phyloP scores from a whole-genome alignment of 495 filamentous ascomycete genomes.

The Daldinia vernicosa region DNA sequence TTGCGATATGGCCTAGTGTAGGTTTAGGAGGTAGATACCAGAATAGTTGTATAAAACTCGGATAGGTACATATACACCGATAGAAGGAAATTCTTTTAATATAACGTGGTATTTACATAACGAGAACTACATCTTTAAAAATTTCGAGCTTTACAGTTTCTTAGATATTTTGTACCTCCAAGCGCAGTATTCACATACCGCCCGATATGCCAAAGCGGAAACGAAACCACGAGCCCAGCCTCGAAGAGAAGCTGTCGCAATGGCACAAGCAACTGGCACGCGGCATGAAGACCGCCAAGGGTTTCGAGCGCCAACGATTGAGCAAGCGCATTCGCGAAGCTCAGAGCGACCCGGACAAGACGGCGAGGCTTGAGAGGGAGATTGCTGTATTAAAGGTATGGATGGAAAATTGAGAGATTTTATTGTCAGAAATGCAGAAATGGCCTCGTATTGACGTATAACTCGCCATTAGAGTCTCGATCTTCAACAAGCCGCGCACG shows the following conservation, averaged over 20 bases:
- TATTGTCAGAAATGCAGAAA: neutral
- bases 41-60: neutral
- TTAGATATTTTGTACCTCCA: neutral
- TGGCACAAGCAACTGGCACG: conserved; percentile 68
- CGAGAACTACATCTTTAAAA: conserved; percentile 8
- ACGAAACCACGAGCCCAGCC: conserved; percentile 47
- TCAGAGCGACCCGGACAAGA: conserved; percentile 56
- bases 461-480: conserved; percentile 63
- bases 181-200: conserved; percentile 4
- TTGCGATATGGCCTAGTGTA: conserved; percentile 11
- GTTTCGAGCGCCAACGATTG: conserved; percentile 89
- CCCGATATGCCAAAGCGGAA: conserved; percentile 60
- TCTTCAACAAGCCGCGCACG: conserved; percentile 67
- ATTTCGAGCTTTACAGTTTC: conserved; percentile 21
- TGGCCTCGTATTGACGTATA: neutral
- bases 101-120: conserved; percentile 15
- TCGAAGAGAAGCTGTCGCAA: conserved; percentile 65
- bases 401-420: neutral
- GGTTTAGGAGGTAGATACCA: neutral
- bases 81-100: neutral
- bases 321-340: conserved; percentile 77
- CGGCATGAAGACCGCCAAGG: conserved; percentile 80
- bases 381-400: conserved; percentile 77
- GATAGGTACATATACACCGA: neutral
- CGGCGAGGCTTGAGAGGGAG: conserved; percentile 72